Percentiles rank a stretch among this genome's conserved stretches.
Evolutionary conservation across 306 rosid genomes (phyloP).

Genomic region (Abrus pulchellus): DNA sequence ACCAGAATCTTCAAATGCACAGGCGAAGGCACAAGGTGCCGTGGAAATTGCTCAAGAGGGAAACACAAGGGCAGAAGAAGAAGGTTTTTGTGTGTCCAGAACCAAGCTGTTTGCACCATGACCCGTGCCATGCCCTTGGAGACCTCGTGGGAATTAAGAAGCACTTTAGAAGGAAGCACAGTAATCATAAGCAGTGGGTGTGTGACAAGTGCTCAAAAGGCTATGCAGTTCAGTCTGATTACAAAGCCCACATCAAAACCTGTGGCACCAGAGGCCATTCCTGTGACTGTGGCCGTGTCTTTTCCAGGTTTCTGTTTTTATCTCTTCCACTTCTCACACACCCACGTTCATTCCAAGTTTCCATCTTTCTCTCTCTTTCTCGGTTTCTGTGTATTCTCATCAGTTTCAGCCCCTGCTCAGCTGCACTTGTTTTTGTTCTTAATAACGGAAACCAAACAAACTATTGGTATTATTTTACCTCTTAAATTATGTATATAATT

Average conservation of each 20-base stretch:
- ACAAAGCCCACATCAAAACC: conserved; percentile 96
- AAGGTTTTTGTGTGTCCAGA: conserved; percentile 95
- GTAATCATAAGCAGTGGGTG: conserved; percentile 95
- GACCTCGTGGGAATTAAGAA: conserved; percentile 96
- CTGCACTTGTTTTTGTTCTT: conserved; percentile 37
- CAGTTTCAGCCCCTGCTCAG: conserved; percentile 44
- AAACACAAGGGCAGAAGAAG: conserved; percentile 71
- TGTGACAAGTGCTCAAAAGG: conserved; percentile 90
- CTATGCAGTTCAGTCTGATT: conserved; percentile 96
- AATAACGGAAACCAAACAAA: conserved; percentile 30
- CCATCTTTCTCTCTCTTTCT: conserved; percentile 14
- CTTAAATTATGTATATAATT: conserved; percentile 7
- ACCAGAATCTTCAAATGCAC: conserved; percentile 99
- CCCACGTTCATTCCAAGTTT: conserved; percentile 16
- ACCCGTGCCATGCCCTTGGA: conserved; percentile 91
- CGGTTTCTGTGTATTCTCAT: conserved; percentile 28
- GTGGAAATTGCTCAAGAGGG: conserved; percentile 84
- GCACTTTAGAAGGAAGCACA: conserved; percentile 89
- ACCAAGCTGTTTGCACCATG: conserved; percentile 84
- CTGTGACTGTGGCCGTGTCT: conserved; percentile 98
- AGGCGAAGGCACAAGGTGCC: conserved; percentile 92
- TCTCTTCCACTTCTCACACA: background rate
- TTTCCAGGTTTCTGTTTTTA: conserved; percentile 74
- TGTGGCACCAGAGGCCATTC: conserved; percentile 99
- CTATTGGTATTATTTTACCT: conserved; percentile 19